Base-by-base conservation (phyloP, 148 eudicot genomes). In the Fagopyrum esculentum region DNA sequence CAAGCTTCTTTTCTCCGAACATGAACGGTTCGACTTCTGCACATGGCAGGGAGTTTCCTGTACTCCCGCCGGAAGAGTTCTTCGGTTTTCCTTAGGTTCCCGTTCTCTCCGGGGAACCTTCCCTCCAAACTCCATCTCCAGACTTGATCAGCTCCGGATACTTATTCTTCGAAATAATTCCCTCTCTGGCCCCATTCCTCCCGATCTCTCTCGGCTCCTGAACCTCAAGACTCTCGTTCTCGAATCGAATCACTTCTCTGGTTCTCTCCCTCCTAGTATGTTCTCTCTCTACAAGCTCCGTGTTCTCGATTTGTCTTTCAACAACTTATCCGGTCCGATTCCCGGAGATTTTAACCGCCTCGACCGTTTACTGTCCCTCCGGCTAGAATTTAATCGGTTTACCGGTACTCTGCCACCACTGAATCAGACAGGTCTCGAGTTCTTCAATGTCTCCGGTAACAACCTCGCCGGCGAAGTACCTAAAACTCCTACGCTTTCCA, bases 1-100 rank as follows among this genome's bases (percentile, higher is more conserved):
- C 83, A 75, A 81, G 5, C 89, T 87, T 51, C 84, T 77, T 78
- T 87, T 76, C 82, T 76, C 84, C 77, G 22, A 79, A 2, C 76
- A 83, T 50, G 83, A 84, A 56, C 66, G 75, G 10, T 45, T 49
- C 15, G 22, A 77, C 3, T 78, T 77, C 84, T 89, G 91, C 56
- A 73, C 74, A 4, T 89, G 93, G 93, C 86, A 75, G 55, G 97
- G 97, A 60, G 91, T 93, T 16, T 89, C 89, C 44, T 93, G 97
- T 74, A 87, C 78, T 22, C 85, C 88, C 22, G 78, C 88, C 29
- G 78, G 73, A 77, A 88, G 88, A 0, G 85, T 94, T 10, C 82
- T 87, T 40, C 90, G 92, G 4, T 74, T 84, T 76, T 69, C 48
- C 30, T 85, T 90, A 52, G 82, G 76, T 2, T 45, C 72, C 26